A percentile compares a stretch with the other conserved stretches of the same genome.
Evolutionary conservation across 306 rosid species (phyloP).

Genomic region (Fragaria iinumae): DNA sequence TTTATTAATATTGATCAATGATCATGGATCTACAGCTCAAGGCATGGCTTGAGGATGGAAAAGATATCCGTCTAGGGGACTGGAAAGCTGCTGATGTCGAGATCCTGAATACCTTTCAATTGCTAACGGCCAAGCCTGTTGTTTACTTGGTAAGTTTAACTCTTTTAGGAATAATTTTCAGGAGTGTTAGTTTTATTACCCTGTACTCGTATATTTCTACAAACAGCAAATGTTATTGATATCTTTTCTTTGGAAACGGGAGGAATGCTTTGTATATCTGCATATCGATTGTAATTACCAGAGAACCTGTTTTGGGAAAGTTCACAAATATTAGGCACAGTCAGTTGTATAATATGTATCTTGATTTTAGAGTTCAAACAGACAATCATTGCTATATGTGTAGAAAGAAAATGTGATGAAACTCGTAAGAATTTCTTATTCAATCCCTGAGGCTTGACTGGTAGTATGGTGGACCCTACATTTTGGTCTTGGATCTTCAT

Average conservation of each 20-base stretch:
- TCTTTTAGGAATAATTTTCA: neutral
- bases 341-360: neutral
- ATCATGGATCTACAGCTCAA: conserved; percentile 58
- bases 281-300: neutral
- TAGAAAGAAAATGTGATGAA: neutral
- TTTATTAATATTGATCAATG: conserved; percentile 17
- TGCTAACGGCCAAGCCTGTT: conserved; percentile 96
- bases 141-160: conserved; percentile 70
- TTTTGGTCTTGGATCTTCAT: neutral
- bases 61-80: conserved; percentile 92
- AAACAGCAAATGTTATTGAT: neutral
- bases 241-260: neutral
- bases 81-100: conserved; percentile 96
- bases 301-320: neutral
- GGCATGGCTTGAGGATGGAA: conserved; percentile 71
- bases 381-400: neutral
- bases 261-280: neutral
- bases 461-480: neutral
- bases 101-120: conserved; percentile 84
- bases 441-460: neutral
- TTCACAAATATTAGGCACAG: neutral
- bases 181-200: neutral
- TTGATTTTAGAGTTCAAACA: neutral
- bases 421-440: neutral
- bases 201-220: neutral